Conservation (phyloP, 495 filamentous ascomycete species). For the Pyronema omphalodes region DNA sequence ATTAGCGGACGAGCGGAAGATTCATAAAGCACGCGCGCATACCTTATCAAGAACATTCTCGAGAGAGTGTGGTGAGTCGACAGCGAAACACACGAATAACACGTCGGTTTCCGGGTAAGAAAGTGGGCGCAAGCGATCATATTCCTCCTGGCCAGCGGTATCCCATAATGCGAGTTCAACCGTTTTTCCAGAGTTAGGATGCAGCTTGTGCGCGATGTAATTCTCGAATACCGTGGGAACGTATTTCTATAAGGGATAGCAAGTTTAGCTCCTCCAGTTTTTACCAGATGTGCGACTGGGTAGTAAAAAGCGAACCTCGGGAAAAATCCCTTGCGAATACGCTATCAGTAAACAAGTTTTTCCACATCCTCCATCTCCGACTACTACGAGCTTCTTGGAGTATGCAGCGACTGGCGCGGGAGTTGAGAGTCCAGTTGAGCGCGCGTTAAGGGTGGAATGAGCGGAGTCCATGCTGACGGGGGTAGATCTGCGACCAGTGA, state of each 20-base stretch:
- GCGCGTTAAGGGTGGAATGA: conserved; percentile 13
- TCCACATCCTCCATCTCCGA: conserved; percentile 92
- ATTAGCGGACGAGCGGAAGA: conserved; percentile 9
- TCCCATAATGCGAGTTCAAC: conserved; percentile 97
- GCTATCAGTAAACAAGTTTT: conserved; percentile 98
- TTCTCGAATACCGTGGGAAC: conserved; percentile 98
- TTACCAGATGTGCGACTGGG: neutral
- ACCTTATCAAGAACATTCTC: conserved; percentile 99
- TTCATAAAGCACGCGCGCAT: conserved; percentile 14
- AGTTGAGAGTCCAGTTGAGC: conserved; percentile 20
- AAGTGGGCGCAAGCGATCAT: conserved; percentile 83
- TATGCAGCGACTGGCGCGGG: conserved; percentile 56
- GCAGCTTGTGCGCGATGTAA: conserved; percentile 91
- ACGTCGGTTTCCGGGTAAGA: conserved; percentile 97
- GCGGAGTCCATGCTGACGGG: conserved; percentile 22
- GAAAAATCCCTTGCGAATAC: conserved; percentile 94
- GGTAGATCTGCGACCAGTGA: conserved; percentile 5
- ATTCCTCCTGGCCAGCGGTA: conserved; percentile 96
- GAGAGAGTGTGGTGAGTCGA: conserved; percentile 92
- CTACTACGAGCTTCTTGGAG: conserved; percentile 97
- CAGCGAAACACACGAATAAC: conserved; percentile 95
- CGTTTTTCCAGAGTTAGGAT: conserved; percentile 70
- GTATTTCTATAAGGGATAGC: conserved; percentile 58
- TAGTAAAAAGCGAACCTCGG: conserved; percentile 51
- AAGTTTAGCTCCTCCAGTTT: conserved; percentile 2